Evolutionary conservation across 768 basidiomycete genomes (phyloP).

Genomic region (Mycena leptocephala): DNA sequence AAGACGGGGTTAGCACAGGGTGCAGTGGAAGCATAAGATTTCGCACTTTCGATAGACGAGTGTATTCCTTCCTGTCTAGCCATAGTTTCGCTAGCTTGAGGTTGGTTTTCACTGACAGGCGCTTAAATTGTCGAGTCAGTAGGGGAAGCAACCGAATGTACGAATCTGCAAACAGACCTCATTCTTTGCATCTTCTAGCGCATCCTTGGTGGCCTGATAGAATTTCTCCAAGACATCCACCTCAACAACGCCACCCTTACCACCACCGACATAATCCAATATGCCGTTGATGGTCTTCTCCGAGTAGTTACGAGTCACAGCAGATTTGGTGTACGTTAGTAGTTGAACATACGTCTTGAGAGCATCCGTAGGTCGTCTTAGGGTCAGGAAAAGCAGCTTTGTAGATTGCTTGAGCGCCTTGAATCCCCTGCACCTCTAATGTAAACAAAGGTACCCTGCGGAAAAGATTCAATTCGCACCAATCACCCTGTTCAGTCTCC

Average conservation of each 20-base stretch:
- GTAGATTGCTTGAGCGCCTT: slow-evolving; percentile 98
- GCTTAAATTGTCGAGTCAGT: slow-evolving; percentile 60
- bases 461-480: slow-evolving; percentile 67
- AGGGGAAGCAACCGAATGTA: not conserved
- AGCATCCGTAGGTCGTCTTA: slow-evolving; percentile 88
- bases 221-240: slow-evolving; percentile 94
- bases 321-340: slow-evolving; percentile 94
- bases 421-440: slow-evolving; percentile 84
- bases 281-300: slow-evolving; percentile 99
- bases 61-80: slow-evolving; percentile 95
- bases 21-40: slow-evolving; percentile 1
- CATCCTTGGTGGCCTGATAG: slow-evolving; percentile 94
- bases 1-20: not conserved
- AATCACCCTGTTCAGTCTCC: slow-evolving; percentile 95
- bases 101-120: slow-evolving; percentile 95
- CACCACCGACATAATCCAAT: slow-evolving; percentile 96
- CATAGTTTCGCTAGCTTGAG: slow-evolving; percentile 97
- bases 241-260: slow-evolving; percentile 83
- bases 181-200: slow-evolving; percentile 95
- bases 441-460: slow-evolving; percentile 1
- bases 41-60: slow-evolving; percentile 83
- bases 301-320: slow-evolving; percentile 95
- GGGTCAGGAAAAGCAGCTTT: slow-evolving; percentile 88
- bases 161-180: slow-evolving; percentile 70
- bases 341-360: slow-evolving; percentile 89